These are phyloP conservation scores for Penicillium pulvis DNA, from an alignment of 495 filamentous ascomycete species.

Conservation along the genomic window DNA sequence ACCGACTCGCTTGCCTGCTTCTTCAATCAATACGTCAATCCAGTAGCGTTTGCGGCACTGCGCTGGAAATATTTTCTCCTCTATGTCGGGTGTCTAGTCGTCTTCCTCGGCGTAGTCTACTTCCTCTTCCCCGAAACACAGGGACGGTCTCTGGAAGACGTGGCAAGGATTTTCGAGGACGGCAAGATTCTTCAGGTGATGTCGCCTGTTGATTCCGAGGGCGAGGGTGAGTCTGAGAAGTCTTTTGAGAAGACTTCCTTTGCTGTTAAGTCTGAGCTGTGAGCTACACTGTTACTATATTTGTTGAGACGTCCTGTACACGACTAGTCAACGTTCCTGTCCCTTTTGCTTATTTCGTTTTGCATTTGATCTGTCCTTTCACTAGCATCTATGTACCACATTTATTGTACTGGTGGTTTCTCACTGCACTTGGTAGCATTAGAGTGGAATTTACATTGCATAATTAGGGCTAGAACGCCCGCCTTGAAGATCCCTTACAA, in stretches of 20 bases:
- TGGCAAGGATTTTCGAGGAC: slow-evolving; percentile 9
- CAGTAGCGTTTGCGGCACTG: slow-evolving; percentile 50
- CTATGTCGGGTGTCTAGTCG: slow-evolving; percentile 55
- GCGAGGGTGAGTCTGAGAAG: not conserved
- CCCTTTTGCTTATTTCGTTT: not conserved
- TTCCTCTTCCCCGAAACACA: slow-evolving; percentile 70
- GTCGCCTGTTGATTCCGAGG: not conserved
- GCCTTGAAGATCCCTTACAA: not conserved
- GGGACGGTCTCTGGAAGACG: slow-evolving; percentile 24
- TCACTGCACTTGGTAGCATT: not conserved
- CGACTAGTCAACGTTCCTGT: slow-evolving; percentile 3
- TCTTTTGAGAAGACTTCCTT: not conserved
- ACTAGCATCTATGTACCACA: slow-evolving; percentile 1
- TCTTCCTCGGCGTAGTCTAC: slow-evolving; percentile 62
- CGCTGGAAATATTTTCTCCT: slow-evolving; percentile 63
- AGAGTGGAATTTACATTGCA: not conserved
- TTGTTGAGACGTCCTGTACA: slow-evolving; percentile 3
- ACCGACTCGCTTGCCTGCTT: slow-evolving; percentile 60
- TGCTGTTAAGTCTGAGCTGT: not conserved
- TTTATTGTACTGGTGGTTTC: not conserved
- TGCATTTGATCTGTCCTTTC: not conserved
- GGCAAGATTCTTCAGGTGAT: not conserved
- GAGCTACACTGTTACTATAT: not conserved
- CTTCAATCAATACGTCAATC: slow-evolving; percentile 61
- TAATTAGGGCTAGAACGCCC: not conserved